Conservation (phyloP, 2,329 filamentous ascomycete genomes). For the Aspergillus pseudoterreus region DNA sequence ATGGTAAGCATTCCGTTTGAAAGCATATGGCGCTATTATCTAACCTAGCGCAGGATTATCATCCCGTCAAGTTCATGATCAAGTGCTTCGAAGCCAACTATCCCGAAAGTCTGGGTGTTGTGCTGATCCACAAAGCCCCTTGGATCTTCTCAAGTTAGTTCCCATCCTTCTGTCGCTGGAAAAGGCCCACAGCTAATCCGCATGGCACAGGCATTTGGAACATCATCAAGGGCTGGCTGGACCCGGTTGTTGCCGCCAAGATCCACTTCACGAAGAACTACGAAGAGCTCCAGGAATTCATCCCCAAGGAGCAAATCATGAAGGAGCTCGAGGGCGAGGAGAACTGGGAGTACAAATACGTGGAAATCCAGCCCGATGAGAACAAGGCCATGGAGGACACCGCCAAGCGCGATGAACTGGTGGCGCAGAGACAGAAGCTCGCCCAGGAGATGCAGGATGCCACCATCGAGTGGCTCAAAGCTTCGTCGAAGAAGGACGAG, state of each 20-base stretch:
- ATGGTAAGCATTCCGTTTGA: constrained; percentile 59
- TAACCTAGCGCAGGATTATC: constrained; percentile 64
- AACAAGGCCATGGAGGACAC: constrained; percentile 71
- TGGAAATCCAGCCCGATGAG: constrained; percentile 72
- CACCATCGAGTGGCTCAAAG: constrained; percentile 71
- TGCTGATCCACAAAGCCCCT: constrained; percentile 91
- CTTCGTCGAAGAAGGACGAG: constrained; percentile 42
- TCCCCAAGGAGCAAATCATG: constrained; percentile 66
- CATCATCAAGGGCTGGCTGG: constrained; percentile 92
- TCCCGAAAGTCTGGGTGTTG: constrained; percentile 82
- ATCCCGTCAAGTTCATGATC: constrained; percentile 98
- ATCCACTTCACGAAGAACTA: constrained; percentile 86
- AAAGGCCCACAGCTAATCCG: not conserved
- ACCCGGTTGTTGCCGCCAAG: constrained; percentile 91
- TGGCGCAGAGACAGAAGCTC: constrained; percentile 61
- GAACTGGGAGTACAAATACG: constrained; percentile 77
- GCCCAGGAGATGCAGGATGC: constrained; percentile 69
- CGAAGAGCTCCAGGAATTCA: constrained; percentile 73
- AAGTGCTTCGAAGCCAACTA: constrained; percentile 99
- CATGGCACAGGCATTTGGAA: constrained; percentile 75
- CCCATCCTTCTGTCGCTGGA: not conserved
- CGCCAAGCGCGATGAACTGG: constrained; percentile 59
- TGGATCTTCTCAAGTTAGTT: constrained; percentile 87
- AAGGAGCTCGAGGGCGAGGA: constrained; percentile 85
- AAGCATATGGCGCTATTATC: not conserved